Evolutionary conservation across 495 filamentous ascomycete species (phyloP).

Genomic region (Xylaria nigripes): DNA sequence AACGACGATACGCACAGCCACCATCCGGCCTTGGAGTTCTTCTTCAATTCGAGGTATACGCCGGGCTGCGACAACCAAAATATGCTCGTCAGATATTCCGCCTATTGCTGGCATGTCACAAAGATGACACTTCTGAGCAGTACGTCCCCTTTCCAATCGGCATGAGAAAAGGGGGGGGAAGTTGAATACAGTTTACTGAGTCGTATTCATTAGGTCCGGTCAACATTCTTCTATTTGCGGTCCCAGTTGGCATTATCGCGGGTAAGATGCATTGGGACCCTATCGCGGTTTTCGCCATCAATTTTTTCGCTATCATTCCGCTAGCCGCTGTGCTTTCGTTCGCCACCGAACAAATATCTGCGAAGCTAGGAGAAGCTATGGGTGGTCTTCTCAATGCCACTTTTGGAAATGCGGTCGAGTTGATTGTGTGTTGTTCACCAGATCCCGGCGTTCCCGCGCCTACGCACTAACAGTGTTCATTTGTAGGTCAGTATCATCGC

Average conservation of each 20-base stretch:
- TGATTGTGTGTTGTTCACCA: conserved; percentile 62
- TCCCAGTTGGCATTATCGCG: conserved; percentile 79
- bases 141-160: conserved; percentile 21
- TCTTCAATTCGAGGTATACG: conserved; percentile 36
- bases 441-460: conserved; percentile 8
- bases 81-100: conserved; percentile 50
- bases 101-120: conserved; percentile 40
- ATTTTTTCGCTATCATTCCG: conserved; percentile 94
- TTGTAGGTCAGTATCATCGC: conserved; percentile 87
- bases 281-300: conserved; percentile 72
- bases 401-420: conserved; percentile 96
- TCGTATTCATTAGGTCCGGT: conserved; percentile 50
- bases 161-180: neutral
- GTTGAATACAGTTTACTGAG: neutral
- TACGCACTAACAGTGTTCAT: conserved; percentile 12
- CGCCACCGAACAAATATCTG: conserved; percentile 86
- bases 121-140: conserved; percentile 49
- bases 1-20: conserved; percentile 10
- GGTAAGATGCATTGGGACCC: conserved; percentile 66
- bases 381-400: conserved; percentile 93
- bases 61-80: conserved; percentile 42
- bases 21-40: conserved; percentile 28
- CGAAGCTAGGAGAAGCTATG: conserved; percentile 76
- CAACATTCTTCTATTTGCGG: conserved; percentile 81
- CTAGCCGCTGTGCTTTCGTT: conserved; percentile 88